phyloP scores from a whole-genome alignment of 768 basidiomycete species.

The Austroboletus festivus region DNA sequence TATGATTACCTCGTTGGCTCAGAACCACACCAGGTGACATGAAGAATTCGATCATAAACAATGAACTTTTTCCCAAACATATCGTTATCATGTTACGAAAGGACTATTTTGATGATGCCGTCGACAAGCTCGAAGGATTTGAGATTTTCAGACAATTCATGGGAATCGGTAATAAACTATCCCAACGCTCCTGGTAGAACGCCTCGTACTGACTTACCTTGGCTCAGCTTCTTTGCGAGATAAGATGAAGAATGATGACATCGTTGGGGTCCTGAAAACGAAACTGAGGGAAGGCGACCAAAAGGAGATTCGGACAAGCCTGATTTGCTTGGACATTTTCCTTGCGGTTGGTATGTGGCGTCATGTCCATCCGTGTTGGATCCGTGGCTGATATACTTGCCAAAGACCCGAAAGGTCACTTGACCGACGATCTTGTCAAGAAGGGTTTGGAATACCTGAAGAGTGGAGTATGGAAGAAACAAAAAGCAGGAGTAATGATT shows the following conservation, averaged over 20 bases:
- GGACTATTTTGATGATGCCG: conserved; percentile 4
- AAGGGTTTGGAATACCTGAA: conserved; percentile 6
- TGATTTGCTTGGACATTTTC: conserved; percentile 26
- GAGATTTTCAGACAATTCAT: conserved; percentile 4
- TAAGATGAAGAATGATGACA: conserved; percentile 11
- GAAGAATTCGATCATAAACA: conserved; percentile 1
- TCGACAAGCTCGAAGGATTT: conserved; percentile 3
- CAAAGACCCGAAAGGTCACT: conserved; percentile 9
- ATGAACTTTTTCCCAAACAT: not conserved
- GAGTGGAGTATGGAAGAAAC: conserved; percentile 10
- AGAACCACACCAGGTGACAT: conserved; percentile 1
- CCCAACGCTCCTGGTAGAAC: too few relatives aligned
- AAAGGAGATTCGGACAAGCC: conserved; percentile 19
- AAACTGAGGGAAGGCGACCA: conserved; percentile 14
- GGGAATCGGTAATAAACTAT: not conserved
- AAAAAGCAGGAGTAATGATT: conserved; percentile 24
- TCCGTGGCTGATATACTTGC: not conserved
- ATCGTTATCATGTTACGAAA: conserved; percentile 3
- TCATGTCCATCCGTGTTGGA: too few relatives aligned
- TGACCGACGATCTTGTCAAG: conserved; percentile 12
- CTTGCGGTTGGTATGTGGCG: conserved; percentile 15
- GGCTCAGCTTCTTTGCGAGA: conserved; percentile 12
- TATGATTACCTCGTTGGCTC: too few relatives aligned
- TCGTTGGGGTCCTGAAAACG: conserved; percentile 13
- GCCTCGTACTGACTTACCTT: not conserved